phyloP scores from a whole-genome alignment of 306 rosid genomes.

The Parietaria judaica region DNA sequence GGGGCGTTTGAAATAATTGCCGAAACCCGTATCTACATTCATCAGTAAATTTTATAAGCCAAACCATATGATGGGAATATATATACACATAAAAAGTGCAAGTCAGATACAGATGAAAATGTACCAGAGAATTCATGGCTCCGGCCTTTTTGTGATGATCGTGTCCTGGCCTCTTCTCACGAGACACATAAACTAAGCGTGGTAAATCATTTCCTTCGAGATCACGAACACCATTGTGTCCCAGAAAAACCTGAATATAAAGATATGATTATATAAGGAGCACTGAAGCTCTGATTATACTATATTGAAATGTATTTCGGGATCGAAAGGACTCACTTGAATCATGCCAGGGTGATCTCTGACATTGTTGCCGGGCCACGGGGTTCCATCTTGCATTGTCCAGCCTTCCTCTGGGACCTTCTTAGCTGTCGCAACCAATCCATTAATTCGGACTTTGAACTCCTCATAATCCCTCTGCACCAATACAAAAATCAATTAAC shows the following conservation, averaged over 20 bases:
- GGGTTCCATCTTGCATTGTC: slow-evolving; percentile 99
- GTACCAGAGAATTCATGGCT: slow-evolving; percentile 87
- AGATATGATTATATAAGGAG: slow-evolving; percentile 9
- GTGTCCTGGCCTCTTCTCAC: slow-evolving; percentile 93
- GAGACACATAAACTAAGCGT: slow-evolving; percentile 77
- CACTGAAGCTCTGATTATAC: neutral
- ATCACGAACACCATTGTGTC: slow-evolving; percentile 80
- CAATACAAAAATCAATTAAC: slow-evolving; percentile 21
- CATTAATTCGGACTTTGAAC: slow-evolving; percentile 77
- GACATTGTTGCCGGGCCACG: slow-evolving; percentile 92
- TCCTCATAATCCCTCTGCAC: slow-evolving; percentile 85
- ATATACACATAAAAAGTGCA: neutral
- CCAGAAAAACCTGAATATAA: slow-evolving; percentile 74
- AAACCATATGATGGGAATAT: slow-evolving; percentile 3
- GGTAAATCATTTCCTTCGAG: slow-evolving; percentile 79
- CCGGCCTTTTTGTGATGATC: slow-evolving; percentile 96
- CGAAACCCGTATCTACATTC: slow-evolving; percentile 64
- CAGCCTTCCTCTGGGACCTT: slow-evolving; percentile 97
- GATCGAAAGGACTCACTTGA: slow-evolving; percentile 31
- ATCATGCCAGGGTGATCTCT: slow-evolving; percentile 98
- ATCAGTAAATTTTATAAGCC: slow-evolving; percentile 11
- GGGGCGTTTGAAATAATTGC: slow-evolving; percentile 89
- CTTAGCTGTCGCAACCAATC: slow-evolving; percentile 69
- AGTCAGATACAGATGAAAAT: slow-evolving; percentile 7
- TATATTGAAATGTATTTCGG: neutral